Percentiles rank a stretch among this genome's conserved stretches.
phyloP scores from a whole-genome alignment of 2,329 filamentous ascomycete species.

The Coleophoma eucalyptorum region DNA sequence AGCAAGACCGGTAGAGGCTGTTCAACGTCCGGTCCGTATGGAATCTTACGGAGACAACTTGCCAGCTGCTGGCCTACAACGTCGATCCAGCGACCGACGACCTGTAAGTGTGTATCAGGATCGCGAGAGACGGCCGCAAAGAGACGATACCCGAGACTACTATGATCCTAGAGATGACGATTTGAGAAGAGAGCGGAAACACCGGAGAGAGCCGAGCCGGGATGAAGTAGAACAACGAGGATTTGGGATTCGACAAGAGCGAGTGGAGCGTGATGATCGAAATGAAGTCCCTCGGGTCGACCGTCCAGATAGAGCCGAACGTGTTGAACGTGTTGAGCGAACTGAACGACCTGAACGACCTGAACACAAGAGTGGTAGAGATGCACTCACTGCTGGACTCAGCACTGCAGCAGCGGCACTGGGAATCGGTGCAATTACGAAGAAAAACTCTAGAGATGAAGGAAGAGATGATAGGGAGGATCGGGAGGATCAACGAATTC shows the following conservation, averaged over 20 bases:
- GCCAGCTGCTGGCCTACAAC: conserved; percentile 1
- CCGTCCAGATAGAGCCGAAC: conserved; percentile 8
- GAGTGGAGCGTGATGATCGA: conserved; percentile 5
- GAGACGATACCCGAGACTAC: conserved; percentile 20
- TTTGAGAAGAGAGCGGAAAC: conserved; percentile 10
- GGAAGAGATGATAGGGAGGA: conserved; percentile 16
- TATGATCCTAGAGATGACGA: conserved; percentile 26
- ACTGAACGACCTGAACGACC: conserved; percentile 4
- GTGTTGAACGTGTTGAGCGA: conserved; percentile 10
- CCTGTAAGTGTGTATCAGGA: conserved; percentile 25
- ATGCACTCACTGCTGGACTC: conserved; percentile 24
- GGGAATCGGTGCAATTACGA: conserved; percentile 22
- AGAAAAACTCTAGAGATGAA: conserved; percentile 12
- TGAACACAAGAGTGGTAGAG: conserved; percentile 20
- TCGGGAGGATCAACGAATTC: conserved; percentile 13
- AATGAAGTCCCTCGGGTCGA: neutral
- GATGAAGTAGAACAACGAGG: conserved; percentile 23
- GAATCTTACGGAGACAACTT: conserved; percentile 13
- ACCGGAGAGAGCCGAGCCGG: conserved; percentile 19
- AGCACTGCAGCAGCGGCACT: conserved; percentile 27
- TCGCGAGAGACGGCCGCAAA: conserved; percentile 13
- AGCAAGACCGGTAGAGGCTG: neutral
- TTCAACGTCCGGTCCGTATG: conserved; percentile 6
- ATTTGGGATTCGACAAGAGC: conserved; percentile 18
- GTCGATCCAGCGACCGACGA: conserved; percentile 31